Conservation (phyloP, 805 yeast genomes). For the Metschnikowia kofuensis region DNA sequence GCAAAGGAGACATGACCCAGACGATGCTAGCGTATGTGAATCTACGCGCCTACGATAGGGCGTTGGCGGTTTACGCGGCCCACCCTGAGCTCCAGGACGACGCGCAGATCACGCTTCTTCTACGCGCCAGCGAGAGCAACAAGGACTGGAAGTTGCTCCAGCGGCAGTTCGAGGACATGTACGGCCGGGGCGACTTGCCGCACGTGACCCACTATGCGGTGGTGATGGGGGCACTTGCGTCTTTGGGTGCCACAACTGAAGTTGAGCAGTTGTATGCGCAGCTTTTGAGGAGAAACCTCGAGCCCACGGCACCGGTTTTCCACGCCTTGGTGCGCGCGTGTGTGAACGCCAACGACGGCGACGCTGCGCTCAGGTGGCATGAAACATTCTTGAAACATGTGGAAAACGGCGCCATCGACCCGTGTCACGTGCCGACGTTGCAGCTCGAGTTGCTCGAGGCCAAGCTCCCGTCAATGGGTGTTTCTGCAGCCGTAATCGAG, state of each 20-base stretch:
- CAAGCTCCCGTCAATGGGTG: conserved; percentile 24
- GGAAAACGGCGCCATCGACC: conserved; percentile 10
- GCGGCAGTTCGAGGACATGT: conserved; percentile 52
- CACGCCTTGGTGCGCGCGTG: conserved; percentile 46
- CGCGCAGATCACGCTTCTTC: conserved; percentile 46
- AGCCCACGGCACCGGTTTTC: conserved; percentile 44
- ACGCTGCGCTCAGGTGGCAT: conserved; percentile 29
- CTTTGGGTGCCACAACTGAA: conserved; percentile 44
- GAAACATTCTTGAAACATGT: conserved; percentile 29
- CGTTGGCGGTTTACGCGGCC: conserved; percentile 29
- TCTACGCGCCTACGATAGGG: conserved; percentile 21
- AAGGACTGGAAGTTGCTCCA: conserved; percentile 56
- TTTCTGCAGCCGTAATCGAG: conserved; percentile 26
- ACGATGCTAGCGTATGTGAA: conserved; percentile 30
- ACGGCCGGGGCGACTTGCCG: conserved; percentile 54
- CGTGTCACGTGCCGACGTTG: conserved; percentile 21
- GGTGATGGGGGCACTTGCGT: conserved; percentile 59
- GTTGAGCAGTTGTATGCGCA: conserved; percentile 51
- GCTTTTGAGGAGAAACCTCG: conserved; percentile 42
- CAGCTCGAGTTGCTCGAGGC: conserved; percentile 28
- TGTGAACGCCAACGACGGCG: conserved; percentile 33
- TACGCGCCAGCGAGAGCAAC: conserved; percentile 43
- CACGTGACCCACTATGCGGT: conserved; percentile 54
- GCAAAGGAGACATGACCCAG: conserved; percentile 25
- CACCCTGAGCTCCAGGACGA: conserved; percentile 43